Conservation (phyloP, 2,329 filamentous ascomycete genomes). For the Fusarium concolor region DNA sequence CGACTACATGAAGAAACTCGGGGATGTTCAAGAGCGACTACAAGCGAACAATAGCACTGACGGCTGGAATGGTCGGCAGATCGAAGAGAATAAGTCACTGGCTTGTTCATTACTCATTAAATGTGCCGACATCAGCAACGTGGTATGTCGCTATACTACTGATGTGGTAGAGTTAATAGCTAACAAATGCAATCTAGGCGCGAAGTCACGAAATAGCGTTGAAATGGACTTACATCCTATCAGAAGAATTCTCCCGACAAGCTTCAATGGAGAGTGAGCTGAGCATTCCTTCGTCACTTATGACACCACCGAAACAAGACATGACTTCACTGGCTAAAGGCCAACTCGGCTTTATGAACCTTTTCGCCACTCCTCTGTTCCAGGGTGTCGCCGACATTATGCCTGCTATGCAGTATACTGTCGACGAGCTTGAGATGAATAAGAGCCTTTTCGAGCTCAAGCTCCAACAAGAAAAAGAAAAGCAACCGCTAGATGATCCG, state of each 20-base stretch:
- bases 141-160: conserved; percentile 69
- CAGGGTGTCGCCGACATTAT: conserved; percentile 87
- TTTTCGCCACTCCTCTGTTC: conserved; percentile 94
- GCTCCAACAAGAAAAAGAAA: conserved; percentile 72
- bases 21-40: conserved; percentile 82
- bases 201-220: conserved; percentile 84
- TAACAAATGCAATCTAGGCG: conserved; percentile 66
- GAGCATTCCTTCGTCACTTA: conserved; percentile 86
- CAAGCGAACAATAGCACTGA: conserved; percentile 73
- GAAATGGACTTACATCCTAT: conserved; percentile 93
- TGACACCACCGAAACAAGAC: conserved; percentile 86
- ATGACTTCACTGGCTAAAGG: conserved; percentile 84
- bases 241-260: conserved; percentile 94
- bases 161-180: not conserved
- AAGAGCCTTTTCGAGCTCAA: conserved; percentile 77
- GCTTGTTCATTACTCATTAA: conserved; percentile 95
- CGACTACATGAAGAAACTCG: conserved; percentile 92
- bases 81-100: conserved; percentile 81
- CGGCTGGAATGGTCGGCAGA: conserved; percentile 79
- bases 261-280: conserved; percentile 91
- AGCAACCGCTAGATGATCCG: conserved; percentile 53
- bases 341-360: conserved; percentile 95
- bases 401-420: conserved; percentile 84
- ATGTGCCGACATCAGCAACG: conserved; percentile 98
- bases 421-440: conserved; percentile 84